Percentiles rank a stretch among this genome's conserved stretches.
Evolutionary conservation across 371 early-diverging fungal species (phyloP).

Genomic region (Gilbertella persicaria): DNA sequence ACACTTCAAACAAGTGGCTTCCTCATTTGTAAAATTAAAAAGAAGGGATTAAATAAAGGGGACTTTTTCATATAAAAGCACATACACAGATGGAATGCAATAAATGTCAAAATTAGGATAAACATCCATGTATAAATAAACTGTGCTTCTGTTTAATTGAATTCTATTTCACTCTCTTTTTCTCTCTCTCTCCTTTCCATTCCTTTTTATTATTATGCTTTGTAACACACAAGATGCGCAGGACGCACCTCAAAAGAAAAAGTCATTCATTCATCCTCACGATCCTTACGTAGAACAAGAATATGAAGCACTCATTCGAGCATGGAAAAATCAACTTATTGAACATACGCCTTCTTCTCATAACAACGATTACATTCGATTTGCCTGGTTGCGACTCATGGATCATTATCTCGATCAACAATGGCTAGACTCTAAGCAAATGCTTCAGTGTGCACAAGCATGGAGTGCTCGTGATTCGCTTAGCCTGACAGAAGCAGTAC

Average conservation of each 20-base stretch:
- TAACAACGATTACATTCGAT: slow-evolving; percentile 18
- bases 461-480: slow-evolving; percentile 37
- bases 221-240: slow-evolving; percentile 13
- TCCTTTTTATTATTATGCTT: slow-evolving; percentile 13
- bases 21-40: neutral
- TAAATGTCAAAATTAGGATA: slow-evolving; percentile 30
- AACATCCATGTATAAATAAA: slow-evolving; percentile 1
- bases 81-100: slow-evolving; percentile 26
- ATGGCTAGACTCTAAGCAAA: slow-evolving; percentile 44
- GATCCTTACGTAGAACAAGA: slow-evolving; percentile 34
- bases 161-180: slow-evolving; percentile 5
- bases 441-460: slow-evolving; percentile 46
- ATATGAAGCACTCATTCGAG: slow-evolving; percentile 34
- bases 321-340: slow-evolving; percentile 36
- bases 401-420: slow-evolving; percentile 43
- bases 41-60: neutral
- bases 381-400: slow-evolving; percentile 32
- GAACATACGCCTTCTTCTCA: slow-evolving; percentile 13
- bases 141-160: neutral
- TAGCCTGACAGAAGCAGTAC: slow-evolving; percentile 31
- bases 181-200: neutral
- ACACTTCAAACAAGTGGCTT: neutral
- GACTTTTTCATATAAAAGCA: neutral
- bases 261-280: slow-evolving; percentile 15
- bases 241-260: slow-evolving; percentile 9